phyloP scores from a whole-genome alignment of 805 yeast species.

The Ogataea philodendri region DNA sequence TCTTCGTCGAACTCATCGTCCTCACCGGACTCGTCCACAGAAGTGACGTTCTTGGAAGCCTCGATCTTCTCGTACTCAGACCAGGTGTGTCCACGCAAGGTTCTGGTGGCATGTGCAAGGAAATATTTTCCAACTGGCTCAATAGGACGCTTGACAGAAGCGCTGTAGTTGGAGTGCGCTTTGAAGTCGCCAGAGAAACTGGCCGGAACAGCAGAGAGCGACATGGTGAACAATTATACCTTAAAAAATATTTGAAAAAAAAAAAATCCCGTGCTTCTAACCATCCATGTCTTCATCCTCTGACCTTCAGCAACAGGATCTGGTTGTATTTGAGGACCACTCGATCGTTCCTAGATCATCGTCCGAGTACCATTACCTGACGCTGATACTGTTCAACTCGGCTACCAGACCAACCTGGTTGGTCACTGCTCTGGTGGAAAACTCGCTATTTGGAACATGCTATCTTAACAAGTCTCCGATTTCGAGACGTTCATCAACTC shows the following conservation, averaged over 20 bases:
- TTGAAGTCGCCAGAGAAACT: conserved; percentile 48
- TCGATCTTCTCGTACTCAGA: conserved; percentile 93
- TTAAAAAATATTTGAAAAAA: conserved; percentile 1
- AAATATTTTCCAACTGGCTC: conserved; percentile 97
- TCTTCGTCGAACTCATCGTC: conserved; percentile 75
- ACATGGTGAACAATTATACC: conserved; percentile 31
- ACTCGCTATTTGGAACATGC: conserved; percentile 45
- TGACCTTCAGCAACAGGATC: conserved; percentile 54
- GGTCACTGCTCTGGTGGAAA: conserved; percentile 52
- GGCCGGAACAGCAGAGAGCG: conserved; percentile 54
- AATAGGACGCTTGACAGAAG: conserved; percentile 72
- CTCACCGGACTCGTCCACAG: conserved; percentile 59
- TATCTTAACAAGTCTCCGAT: conserved; percentile 32
- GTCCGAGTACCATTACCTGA: conserved; percentile 26
- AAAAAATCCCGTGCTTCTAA: conserved; percentile 12
- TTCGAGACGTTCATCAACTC: conserved; percentile 25
- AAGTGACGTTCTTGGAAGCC: conserved; percentile 81
- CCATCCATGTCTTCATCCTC: conserved; percentile 25
- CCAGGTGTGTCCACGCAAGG: conserved; percentile 97
- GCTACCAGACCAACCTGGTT: conserved; percentile 70
- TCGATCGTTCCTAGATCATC: conserved; percentile 37
- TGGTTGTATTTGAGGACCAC: conserved; percentile 50
- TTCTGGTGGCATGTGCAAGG: conserved; percentile 94
- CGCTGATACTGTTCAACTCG: conserved; percentile 40
- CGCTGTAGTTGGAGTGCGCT: conserved; percentile 49